Evolutionary conservation across 768 basidiomycete species (phyloP), one percentile per base, ranked within the genome.

Genomic region (Leccinum obscurum): DNA sequence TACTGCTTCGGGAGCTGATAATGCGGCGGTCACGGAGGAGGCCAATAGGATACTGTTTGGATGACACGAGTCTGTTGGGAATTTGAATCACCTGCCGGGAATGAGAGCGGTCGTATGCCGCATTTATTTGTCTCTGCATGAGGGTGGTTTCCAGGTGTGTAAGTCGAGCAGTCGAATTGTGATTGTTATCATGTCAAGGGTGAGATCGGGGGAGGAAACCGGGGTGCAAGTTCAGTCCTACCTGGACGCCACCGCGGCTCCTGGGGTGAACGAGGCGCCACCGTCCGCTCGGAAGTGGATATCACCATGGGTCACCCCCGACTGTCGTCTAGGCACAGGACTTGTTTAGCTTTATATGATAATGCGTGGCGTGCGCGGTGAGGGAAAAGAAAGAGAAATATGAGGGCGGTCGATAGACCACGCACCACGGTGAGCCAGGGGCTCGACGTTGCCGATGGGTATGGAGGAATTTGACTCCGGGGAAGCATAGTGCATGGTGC

Each of bases 41-140:
- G 74, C 72, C 1, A 77, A 77, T 55, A 64, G 49, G 34, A 66
- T 70, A 15, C 54, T 73, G 30, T 71, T 75, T 41, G 64, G 62
- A 17, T 70, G 37, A 72, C 5, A 11, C 20, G 10, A 11, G n/a
- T n/a, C 10, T 44, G 10, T 39, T 39, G n/a, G n/a, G 10, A 24
- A 17, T 1, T 22, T 20, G 17, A n/a, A 20, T 26, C 39, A 51
- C 44, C 32, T 7, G 39, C 51, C 15, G 34, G 48, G 1, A 4
- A n/a, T 44, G 41, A 41, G 39, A 41, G 6, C 17, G 39, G 39
- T n/a, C 8, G 13, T 41, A 13, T 41, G 37, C 0, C 8, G 9
- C n/a, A 44, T 10, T 44, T 0, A 46, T n/a, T 13, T 46, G 44
- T 46, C 20, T 5, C 20, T 22, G 10, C 44, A 46, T 6, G n/a